Conservation (phyloP, 2,329 filamentous ascomycete genomes). For the Polychaeton citri region DNA sequence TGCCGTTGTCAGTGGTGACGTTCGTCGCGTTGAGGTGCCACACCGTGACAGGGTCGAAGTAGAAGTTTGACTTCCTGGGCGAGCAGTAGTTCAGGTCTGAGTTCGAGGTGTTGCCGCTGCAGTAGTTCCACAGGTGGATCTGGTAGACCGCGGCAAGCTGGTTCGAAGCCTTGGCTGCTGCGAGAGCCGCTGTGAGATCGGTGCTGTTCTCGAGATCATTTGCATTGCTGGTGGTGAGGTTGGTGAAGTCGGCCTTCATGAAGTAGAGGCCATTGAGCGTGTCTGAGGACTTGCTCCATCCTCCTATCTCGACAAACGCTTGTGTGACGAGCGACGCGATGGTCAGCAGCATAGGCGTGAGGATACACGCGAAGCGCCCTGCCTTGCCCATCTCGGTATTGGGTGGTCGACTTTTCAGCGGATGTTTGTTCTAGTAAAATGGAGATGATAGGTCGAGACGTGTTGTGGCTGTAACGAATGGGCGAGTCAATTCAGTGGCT, state of each 20-base stretch:
- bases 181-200: conserved; percentile 24
- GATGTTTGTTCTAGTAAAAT: neutral
- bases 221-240: conserved; percentile 17
- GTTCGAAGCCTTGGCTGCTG: conserved; percentile 21
- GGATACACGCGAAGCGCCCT: conserved; percentile 75
- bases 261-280: conserved; percentile 43
- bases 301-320: conserved; percentile 43
- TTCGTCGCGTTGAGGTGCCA: conserved; percentile 47
- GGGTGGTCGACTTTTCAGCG: neutral
- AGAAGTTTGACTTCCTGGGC: conserved; percentile 61
- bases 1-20: conserved; percentile 12
- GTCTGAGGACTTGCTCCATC: conserved; percentile 36
- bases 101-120: conserved; percentile 40
- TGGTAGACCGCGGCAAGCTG: conserved; percentile 64
- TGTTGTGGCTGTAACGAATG: no score
- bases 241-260: conserved; percentile 29
- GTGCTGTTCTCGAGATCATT: conserved; percentile 14
- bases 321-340: conserved; percentile 61
- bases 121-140: conserved; percentile 79
- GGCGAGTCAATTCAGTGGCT: no score
- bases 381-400: conserved; percentile 58
- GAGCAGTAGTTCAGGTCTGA: conserved; percentile 50
- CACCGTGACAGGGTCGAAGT: conserved; percentile 54
- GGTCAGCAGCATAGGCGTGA: conserved; percentile 72
- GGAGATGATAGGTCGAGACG: neutral